Base-by-base conservation (phyloP, 805 yeast genomes). In the Schwanniomyces polymorphus region DNA sequence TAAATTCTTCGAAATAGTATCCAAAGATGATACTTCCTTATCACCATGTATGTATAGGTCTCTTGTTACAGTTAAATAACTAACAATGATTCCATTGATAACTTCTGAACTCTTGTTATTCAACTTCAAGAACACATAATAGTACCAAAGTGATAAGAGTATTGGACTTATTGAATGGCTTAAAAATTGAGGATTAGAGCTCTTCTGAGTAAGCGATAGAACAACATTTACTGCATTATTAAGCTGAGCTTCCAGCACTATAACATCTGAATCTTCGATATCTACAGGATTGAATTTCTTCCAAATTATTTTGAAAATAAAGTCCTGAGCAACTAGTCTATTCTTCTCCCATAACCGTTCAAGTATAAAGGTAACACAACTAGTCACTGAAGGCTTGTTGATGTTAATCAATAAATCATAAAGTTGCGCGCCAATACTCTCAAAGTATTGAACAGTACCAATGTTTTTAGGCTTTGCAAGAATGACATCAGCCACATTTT, bases 191-290 rank as follows among this genome's bases (percentile, higher is more conserved):
- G 55, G 42, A 3, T 60, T 47, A 6, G 68, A 48, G 6, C 64
- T 59, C 38, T 65, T 61, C 54, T 81, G 81, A 0, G 85, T 67
- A 8, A 88, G 55, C 0, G 92, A 82, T 0, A 86, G 62, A n/a
- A 85, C 53, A 0, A 85, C 88, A 60, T 86, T 86, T 18, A 87
- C 69, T 4, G 74, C 70, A 60, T 86, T 84, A 55, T 86, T 85
- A 16, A 87, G 60, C 4, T 75, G 73, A 16, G 72, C 69, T 42
- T 80, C 86, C 6, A 68, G 44, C 0, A 76, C 74, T 1, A 78
- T 53, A 0, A 72, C 58, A 14, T 31, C 28, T 5, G 60, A 61
- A 1, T 49, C 55, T 37, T 53, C 52, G 2, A 52, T 46, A 5
- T 45, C 38, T 3, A 43, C 31, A 7, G 27, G 28, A 48, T 61